phyloP scores from a whole-genome alignment of 2,329 filamentous ascomycete species.

The Aspergillus aculeatinus region DNA sequence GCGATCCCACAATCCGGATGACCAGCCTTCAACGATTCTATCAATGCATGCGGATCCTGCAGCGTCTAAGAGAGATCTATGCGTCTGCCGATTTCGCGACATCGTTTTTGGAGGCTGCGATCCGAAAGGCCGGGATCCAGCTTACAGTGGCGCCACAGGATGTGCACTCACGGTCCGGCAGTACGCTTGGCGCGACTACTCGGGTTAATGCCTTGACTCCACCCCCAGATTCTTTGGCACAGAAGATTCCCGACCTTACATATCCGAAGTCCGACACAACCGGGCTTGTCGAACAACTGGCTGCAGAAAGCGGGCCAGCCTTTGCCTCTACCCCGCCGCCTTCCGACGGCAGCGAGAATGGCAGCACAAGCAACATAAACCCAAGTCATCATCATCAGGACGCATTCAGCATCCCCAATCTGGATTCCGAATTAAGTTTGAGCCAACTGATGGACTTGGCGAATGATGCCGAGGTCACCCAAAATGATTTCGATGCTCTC shows the following conservation, averaged over 20 bases:
- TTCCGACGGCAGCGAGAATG: constrained; percentile 45
- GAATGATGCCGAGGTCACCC: constrained; percentile 45
- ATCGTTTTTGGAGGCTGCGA: constrained; percentile 87
- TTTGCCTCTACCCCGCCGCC: constrained; percentile 44
- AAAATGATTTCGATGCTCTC: constrained; percentile 48
- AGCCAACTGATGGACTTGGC: constrained; percentile 45
- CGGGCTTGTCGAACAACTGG: constrained; percentile 17
- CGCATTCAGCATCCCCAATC: constrained; percentile 30
- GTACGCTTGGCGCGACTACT: constrained; percentile 20
- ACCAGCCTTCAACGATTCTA: constrained; percentile 78
- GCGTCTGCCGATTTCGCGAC: constrained; percentile 95
- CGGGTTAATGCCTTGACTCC: constrained; percentile 40
- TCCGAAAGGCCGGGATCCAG: constrained; percentile 81
- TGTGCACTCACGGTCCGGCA: constrained; percentile 24
- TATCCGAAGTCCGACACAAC: constrained; percentile 31
- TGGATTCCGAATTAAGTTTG: constrained; percentile 37
- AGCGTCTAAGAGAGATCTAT: constrained; percentile 83
- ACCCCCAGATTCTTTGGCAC: constrained; percentile 41
- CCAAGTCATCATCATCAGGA: constrained; percentile 27
- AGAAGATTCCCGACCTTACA: constrained; percentile 41
- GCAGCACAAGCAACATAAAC: constrained; percentile 41
- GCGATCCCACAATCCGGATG: constrained; percentile 67
- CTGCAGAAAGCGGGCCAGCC: constrained; percentile 25
- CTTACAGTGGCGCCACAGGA: constrained; percentile 52
- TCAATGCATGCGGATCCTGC: constrained; percentile 89